Evolutionary conservation across 805 yeast species (phyloP).

Genomic region (Kazachstania taianensis): DNA sequence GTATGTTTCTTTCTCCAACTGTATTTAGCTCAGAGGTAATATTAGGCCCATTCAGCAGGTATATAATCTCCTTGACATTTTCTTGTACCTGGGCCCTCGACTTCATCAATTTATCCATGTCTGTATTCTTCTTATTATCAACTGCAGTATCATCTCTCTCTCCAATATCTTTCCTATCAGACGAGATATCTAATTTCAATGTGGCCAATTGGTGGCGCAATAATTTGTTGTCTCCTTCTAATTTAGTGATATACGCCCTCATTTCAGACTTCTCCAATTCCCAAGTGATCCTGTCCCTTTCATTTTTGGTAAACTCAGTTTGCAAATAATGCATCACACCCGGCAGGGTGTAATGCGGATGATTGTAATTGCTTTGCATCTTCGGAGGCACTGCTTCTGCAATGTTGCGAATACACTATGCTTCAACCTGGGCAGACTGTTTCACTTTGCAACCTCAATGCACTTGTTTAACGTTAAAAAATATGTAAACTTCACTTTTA

Average conservation of each 20-base stretch:
- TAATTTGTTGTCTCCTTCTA: conserved; percentile 44
- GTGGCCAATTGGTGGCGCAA: conserved; percentile 18
- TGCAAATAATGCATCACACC: conserved; percentile 59
- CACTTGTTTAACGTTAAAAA: too few relatives aligned
- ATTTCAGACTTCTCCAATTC: conserved; percentile 51
- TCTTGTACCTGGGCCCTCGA: conserved; percentile 25
- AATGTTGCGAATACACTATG: too few relatives aligned
- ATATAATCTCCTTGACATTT: conserved; percentile 28
- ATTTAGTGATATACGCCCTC: conserved; percentile 39
- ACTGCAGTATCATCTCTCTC: neutral
- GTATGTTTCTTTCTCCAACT: conserved; percentile 12
- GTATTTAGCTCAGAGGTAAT: conserved; percentile 18
- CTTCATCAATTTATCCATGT: conserved; percentile 5
- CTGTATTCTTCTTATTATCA: neutral
- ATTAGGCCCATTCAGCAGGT: conserved; percentile 25
- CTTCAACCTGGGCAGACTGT: too few relatives aligned
- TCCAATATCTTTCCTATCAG: neutral
- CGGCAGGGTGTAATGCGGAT: conserved; percentile 22
- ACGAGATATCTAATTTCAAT: neutral
- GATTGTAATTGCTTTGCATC: neutral
- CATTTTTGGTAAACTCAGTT: conserved; percentile 51
- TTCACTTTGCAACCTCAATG: too few relatives aligned
- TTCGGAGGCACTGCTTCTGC: neutral
- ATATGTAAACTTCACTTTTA: too few relatives aligned
- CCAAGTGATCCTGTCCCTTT: conserved; percentile 51